phyloP scores from a whole-genome alignment of 2,329 filamentous ascomycete species.

The Penicillium sp. region DNA sequence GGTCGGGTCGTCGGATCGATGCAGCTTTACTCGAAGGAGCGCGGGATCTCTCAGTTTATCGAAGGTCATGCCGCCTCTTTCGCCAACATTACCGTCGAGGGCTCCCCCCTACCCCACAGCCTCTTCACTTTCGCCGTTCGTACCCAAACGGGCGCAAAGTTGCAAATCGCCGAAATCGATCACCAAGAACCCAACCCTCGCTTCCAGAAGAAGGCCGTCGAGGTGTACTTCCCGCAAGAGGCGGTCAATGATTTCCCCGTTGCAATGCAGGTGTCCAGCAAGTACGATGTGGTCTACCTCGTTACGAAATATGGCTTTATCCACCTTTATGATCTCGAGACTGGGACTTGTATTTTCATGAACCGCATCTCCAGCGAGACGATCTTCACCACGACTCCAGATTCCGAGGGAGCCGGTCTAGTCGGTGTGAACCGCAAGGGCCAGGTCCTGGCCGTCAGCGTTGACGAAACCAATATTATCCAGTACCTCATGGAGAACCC shows the following conservation, averaged over 20 bases:
- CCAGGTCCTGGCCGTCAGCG: conserved; percentile 88
- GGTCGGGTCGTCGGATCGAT: conserved; percentile 93
- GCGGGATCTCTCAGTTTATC: conserved; percentile 95
- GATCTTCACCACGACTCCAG: conserved; percentile 89
- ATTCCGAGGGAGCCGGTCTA: conserved; percentile 80
- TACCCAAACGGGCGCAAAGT: conserved; percentile 82
- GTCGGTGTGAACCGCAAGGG: conserved; percentile 97
- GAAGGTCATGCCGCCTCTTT: conserved; percentile 97
- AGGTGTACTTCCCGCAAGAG: conserved; percentile 96
- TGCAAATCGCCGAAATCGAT: conserved; percentile 97
- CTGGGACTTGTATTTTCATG: conserved; percentile 95
- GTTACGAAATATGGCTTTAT: conserved; percentile 99
- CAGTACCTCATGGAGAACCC: conserved; percentile 96
- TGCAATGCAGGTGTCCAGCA: conserved; percentile 92
- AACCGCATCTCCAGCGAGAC: conserved; percentile 99
- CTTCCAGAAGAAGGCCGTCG: conserved; percentile 94
- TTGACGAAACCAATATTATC: conserved; percentile 88
- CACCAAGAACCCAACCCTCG: conserved; percentile 83
- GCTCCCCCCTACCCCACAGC: conserved; percentile 85
- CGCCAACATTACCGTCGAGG: conserved; percentile 82
- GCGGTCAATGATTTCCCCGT: conserved; percentile 97
- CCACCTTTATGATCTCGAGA: conserved; percentile 96
- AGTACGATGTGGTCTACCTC: conserved; percentile 95
- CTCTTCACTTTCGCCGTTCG: conserved; percentile 96
- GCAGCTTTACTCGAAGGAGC: conserved; percentile 94